Conservation (phyloP, 2,329 filamentous ascomycete species). For the Lachnellula arida region DNA sequence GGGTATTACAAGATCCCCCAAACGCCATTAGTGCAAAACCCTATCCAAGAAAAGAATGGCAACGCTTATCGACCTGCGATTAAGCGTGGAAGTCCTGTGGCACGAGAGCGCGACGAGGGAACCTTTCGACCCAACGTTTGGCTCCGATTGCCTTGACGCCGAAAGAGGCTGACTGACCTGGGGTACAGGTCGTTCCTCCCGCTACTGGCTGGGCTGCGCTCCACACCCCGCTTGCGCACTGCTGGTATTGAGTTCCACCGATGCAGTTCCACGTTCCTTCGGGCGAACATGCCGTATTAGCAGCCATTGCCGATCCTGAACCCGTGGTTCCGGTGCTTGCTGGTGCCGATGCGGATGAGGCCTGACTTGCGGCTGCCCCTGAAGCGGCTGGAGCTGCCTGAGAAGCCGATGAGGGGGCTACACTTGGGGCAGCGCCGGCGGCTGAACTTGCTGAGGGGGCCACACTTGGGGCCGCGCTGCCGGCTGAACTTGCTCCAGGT, state of each 20-base stretch:
- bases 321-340: constrained; percentile 23
- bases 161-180: constrained; percentile 39
- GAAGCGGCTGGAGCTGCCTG: constrained; percentile 13
- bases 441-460: constrained; percentile 13
- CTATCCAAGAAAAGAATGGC: constrained; percentile 16
- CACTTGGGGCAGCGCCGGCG: no score
- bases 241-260: constrained; percentile 46
- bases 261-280: constrained; percentile 54
- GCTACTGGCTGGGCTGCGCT: constrained; percentile 40
- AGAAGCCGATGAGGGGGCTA: constrained; percentile 16
- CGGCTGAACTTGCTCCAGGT: constrained; percentile 22
- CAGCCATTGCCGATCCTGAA: constrained; percentile 21
- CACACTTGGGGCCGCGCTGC: constrained; percentile 12
- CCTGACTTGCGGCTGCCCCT: constrained; percentile 18
- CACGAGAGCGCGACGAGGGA: constrained; percentile 24
- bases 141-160: constrained; percentile 32
- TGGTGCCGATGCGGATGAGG: constrained; percentile 18
- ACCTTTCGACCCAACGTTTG: constrained; percentile 24
- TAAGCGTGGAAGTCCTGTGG: constrained; percentile 8
- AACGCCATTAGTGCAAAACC: constrained; percentile 11
- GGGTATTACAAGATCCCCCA: constrained; percentile 21
- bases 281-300: constrained; percentile 43
- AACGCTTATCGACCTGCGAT: constrained; percentile 23
- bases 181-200: constrained; percentile 41
- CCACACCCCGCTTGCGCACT: constrained; percentile 50